Evolutionary conservation across 1,284 basidiomycete species (phyloP).

Genomic region (Polyporus tsugae): DNA sequence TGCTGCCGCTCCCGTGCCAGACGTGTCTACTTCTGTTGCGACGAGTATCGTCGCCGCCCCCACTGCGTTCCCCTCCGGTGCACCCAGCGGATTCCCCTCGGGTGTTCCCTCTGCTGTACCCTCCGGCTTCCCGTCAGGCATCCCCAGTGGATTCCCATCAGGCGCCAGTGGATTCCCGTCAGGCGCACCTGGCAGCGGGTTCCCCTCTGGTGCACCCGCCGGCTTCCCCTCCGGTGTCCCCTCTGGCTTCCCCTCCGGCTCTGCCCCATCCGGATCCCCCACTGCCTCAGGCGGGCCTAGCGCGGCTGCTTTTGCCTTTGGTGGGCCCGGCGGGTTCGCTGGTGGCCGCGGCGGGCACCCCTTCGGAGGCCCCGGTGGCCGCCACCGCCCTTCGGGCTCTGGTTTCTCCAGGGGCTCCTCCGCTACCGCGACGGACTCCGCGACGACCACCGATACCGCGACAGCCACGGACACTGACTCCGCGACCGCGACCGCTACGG

Average conservation of each 20-base stretch:
- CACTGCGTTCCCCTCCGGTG: background rate
- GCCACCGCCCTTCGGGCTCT: background rate
- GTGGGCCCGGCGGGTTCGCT: background rate
- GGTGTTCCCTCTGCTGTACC: too few species aligned
- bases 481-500: background rate
- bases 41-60: background rate
- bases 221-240: background rate
- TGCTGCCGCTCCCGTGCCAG: conserved; percentile 1
- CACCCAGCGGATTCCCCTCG: background rate
- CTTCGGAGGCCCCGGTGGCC: background rate
- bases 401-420: background rate
- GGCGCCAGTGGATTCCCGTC: background rate
- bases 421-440: background rate
- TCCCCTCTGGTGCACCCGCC: too few species aligned
- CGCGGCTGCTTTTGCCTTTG: background rate
- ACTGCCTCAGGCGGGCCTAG: background rate
- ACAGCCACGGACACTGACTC: background rate
- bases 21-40: background rate
- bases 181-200: background rate
- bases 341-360: background rate
- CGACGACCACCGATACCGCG: background rate
- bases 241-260: background rate
- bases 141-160: background rate
- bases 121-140: too few species aligned
- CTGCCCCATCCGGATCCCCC: background rate